Percentiles rank a stretch among this genome's conserved stretches.
phyloP scores from a whole-genome alignment of 306 rosid species.

The Spatholobus suberectus region DNA sequence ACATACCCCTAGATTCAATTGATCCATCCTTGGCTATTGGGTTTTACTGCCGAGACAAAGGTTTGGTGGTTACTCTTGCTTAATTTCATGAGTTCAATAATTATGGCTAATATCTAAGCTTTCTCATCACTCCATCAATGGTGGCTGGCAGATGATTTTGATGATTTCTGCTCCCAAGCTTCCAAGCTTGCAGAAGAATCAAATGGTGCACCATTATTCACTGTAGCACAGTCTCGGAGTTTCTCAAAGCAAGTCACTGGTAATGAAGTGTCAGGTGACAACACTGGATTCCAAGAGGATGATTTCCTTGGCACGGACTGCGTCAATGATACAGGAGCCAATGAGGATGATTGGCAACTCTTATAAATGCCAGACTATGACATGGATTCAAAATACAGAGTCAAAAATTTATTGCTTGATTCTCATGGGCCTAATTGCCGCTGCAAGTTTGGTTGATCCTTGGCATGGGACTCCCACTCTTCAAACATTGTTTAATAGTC shows the following conservation, averaged over 20 bases:
- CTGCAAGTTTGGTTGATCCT: slow-evolving; percentile 31
- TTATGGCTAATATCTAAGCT: slow-evolving; percentile 17
- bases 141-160: slow-evolving; percentile 72
- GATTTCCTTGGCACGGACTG: slow-evolving; percentile 47
- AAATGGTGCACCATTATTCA: slow-evolving; percentile 91
- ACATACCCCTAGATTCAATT: slow-evolving; percentile 75
- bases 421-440: slow-evolving; percentile 33
- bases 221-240: slow-evolving; percentile 68
- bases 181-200: slow-evolving; percentile 84
- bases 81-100: slow-evolving; percentile 17
- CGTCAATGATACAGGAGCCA: slow-evolving; percentile 48
- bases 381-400: slow-evolving; percentile 15
- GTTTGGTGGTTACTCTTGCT: slow-evolving; percentile 49
- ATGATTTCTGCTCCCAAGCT: slow-evolving; percentile 80
- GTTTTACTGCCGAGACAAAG: slow-evolving; percentile 93
- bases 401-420: slow-evolving; percentile 33
- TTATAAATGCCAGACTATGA: slow-evolving; percentile 47
- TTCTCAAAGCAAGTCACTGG: slow-evolving; percentile 50
- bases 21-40: slow-evolving; percentile 98
- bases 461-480: slow-evolving; percentile 18
- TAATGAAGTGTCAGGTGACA: slow-evolving; percentile 46
- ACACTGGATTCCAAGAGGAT: slow-evolving; percentile 43
- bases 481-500: slow-evolving; percentile 34
- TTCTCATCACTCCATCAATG: slow-evolving; percentile 30
- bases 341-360: slow-evolving; percentile 93